These are phyloP conservation scores for Cladosporium austrohemisphaericum DNA, from an alignment of 2,329 filamentous ascomycete genomes.

Conservation along the genomic window DNA sequence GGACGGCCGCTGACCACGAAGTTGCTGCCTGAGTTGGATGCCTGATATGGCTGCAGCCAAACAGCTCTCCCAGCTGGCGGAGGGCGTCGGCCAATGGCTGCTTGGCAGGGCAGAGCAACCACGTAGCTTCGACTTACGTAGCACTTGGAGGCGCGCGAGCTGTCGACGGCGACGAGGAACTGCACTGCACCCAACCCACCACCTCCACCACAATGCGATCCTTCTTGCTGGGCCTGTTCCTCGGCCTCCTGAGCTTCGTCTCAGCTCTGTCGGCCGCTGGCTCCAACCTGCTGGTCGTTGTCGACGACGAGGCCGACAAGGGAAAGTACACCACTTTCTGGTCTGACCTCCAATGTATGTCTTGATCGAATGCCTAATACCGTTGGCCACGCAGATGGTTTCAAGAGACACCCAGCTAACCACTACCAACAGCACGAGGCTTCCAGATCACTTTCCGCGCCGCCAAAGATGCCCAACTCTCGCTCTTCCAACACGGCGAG, in stretches of 20 bases:
- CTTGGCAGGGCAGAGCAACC: neutral
- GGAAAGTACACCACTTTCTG: constrained; percentile 78
- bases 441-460: constrained; percentile 78
- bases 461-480: constrained; percentile 72
- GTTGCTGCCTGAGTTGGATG: no score
- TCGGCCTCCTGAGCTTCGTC: constrained; percentile 63
- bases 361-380: no score
- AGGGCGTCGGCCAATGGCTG: constrained; percentile 4
- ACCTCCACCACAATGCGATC: constrained; percentile 29
- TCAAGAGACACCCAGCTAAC: constrained; percentile 4
- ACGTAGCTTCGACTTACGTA: constrained; percentile 12
- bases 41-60: no score
- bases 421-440: constrained; percentile 62
- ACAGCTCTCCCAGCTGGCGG: neutral
- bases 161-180: no score
- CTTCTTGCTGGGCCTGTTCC: constrained; percentile 47
- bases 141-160: no score
- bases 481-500: constrained; percentile 81
- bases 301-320: constrained; percentile 80
- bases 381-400: no score
- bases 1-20: no score
- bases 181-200: no score
- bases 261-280: constrained; percentile 77
- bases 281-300: constrained; percentile 74
- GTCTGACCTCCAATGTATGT: constrained; percentile 65